Evolutionary conservation across 192 early-diverging fungal genomes (phyloP).

Genomic region (Backusella psychrophila): DNA sequence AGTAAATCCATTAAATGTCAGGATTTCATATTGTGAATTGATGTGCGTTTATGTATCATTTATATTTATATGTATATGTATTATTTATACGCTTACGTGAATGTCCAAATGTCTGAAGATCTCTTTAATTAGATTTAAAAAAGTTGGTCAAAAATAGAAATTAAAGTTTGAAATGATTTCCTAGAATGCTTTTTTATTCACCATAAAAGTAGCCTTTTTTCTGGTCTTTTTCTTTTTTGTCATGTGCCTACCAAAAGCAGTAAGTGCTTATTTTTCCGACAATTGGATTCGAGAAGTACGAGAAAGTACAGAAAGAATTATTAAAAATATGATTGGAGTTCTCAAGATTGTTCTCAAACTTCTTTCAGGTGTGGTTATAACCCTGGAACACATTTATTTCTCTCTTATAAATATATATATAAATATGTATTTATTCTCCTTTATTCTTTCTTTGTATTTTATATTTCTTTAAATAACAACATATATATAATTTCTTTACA

Average conservation of each 20-base stretch:
- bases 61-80: no score
- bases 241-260: background rate
- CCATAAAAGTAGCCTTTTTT: background rate
- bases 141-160: background rate
- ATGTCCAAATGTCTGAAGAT: background rate
- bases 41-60: background rate
- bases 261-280: background rate
- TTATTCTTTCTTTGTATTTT: conserved; percentile 6
- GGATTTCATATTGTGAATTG: background rate
- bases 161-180: background rate
- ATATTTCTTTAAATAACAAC: conserved; percentile 1
- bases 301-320: background rate
- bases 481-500: background rate
- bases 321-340: conserved; percentile 12
- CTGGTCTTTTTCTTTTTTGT: background rate
- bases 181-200: background rate
- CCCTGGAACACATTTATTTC: background rate
- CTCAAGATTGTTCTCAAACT: conserved; percentile 11
- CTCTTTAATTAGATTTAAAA: no score
- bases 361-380: conserved; percentile 12
- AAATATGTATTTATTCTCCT: background rate
- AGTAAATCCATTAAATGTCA: background rate
- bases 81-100: background rate
- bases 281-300: conserved; percentile 17
- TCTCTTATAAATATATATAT: background rate